A percentile compares a stretch with the other conserved stretches of the same genome.
Evolutionary conservation across 2,329 filamentous ascomycete genomes (phyloP).

Genomic region (Cyphellophora attinorum): DNA sequence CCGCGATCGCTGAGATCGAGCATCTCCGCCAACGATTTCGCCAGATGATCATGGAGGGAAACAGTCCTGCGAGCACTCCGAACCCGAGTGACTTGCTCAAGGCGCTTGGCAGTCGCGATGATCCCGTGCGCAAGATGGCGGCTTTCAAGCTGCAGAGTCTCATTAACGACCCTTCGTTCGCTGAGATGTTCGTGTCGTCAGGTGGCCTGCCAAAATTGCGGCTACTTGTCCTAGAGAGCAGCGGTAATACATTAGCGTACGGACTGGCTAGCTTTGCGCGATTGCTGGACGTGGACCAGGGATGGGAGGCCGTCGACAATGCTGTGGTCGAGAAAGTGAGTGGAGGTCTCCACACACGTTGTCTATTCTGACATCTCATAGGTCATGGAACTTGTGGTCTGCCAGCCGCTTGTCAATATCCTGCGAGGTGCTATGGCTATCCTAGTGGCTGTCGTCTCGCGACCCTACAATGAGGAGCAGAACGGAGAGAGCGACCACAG

Average conservation of each 20-base stretch:
- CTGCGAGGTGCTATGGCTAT: constrained; percentile 95
- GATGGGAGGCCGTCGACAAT: constrained; percentile 64
- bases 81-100: constrained; percentile 50
- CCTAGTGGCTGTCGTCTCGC: constrained; percentile 81
- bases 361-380: constrained; percentile 21
- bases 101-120: constrained; percentile 56
- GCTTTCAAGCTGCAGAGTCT: constrained; percentile 95
- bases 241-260: constrained; percentile 92
- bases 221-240: constrained; percentile 72
- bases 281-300: constrained; percentile 90
- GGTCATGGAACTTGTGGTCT: constrained; percentile 88
- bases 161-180: constrained; percentile 92
- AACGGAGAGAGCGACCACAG: not conserved
- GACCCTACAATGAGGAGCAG: constrained; percentile 49
- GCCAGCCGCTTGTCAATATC: constrained; percentile 93
- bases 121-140: constrained; percentile 94
- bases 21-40: not conserved
- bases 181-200: constrained; percentile 87
- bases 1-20: not conserved
- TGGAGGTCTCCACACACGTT: not conserved
- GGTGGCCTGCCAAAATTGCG: constrained; percentile 75
- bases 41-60: constrained; percentile 9
- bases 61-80: constrained; percentile 14
- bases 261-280: constrained; percentile 80
- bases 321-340: constrained; percentile 49